These are phyloP conservation scores for Mentha longifolia DNA, from an alignment of 257 asterid species.

Conservation along the genomic window DNA sequence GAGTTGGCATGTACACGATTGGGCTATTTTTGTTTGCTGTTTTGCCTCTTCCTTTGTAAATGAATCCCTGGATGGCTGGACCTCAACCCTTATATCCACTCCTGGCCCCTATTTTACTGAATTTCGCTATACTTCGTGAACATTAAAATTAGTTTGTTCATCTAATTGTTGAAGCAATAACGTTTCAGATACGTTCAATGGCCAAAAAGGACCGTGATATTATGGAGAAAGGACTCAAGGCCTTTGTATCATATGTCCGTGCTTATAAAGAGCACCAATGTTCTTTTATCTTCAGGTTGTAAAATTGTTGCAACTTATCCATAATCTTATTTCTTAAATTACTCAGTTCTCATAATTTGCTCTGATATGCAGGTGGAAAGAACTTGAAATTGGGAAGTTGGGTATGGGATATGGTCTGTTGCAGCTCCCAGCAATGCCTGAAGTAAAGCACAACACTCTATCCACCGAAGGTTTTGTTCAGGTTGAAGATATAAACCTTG, in stretches of 20 bases:
- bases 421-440: constrained; percentile 93
- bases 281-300: constrained; percentile 80
- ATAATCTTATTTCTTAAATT: constrained; percentile 17
- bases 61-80: no score
- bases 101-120: no score
- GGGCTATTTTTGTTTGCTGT: not conserved
- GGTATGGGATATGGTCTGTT: constrained; percentile 93
- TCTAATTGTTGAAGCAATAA: constrained; percentile 27
- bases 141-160: constrained; percentile 16
- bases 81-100: no score
- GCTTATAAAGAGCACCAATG: constrained; percentile 96
- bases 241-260: constrained; percentile 89
- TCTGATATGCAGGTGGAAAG: constrained; percentile 74
- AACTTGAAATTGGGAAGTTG: constrained; percentile 93
- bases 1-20: constrained; percentile 14
- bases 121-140: no score
- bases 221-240: constrained; percentile 93
- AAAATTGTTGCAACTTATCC: constrained; percentile 18
- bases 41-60: constrained; percentile 1
- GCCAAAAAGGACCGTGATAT: constrained; percentile 89
- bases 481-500: constrained; percentile 66
- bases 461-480: constrained; percentile 78
- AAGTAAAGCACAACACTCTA: constrained; percentile 80
- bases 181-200: constrained; percentile 70
- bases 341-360: not conserved